Evolutionary conservation across 208 protist genomes (phyloP).

Genomic region (Herpetomonas tarakana): DNA sequence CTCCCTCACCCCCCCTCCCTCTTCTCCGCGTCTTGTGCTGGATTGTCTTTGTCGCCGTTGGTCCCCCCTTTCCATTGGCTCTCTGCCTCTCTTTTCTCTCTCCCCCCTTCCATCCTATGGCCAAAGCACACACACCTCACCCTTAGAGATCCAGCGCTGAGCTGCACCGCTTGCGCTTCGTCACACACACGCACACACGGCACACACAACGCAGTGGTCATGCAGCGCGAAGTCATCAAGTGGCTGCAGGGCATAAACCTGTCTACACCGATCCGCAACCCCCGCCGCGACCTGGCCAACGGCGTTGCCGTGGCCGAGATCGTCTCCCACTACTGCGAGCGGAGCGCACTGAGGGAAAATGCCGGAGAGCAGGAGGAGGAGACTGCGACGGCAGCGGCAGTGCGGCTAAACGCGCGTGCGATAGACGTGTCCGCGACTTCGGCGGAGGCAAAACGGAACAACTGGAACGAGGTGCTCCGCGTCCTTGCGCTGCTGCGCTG

Average conservation of each 20-base stretch:
- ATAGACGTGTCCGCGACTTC: slow-evolving; percentile 74
- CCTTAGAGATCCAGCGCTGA: no score
- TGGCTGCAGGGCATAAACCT: slow-evolving; percentile 96
- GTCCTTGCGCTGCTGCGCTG: slow-evolving; percentile 56
- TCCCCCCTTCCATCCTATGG: no score
- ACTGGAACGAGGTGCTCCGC: slow-evolving; percentile 80
- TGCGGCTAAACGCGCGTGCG: slow-evolving; percentile 67
- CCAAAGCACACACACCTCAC: no score
- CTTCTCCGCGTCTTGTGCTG: no score
- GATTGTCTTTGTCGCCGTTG: no score
- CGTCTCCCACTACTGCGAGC: slow-evolving; percentile 76
- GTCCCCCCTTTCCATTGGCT: no score
- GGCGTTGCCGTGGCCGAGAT: slow-evolving; percentile 95
- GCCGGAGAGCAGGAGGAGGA: not conserved
- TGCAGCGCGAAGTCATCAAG: slow-evolving; percentile 93
- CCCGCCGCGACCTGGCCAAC: slow-evolving; percentile 92
- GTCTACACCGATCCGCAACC: slow-evolving; percentile 87
- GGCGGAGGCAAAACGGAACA: slow-evolving; percentile 73
- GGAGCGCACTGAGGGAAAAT: not conserved
- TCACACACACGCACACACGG: no score
- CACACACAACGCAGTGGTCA: no score
- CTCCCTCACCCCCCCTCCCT: no score
- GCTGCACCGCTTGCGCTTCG: no score
- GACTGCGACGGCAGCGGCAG: slow-evolving; percentile 11
- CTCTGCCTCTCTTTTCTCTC: no score